Evolutionary conservation across 2,329 filamentous ascomycete genomes (phyloP).

Genomic region (Aspergillus tamarii): DNA sequence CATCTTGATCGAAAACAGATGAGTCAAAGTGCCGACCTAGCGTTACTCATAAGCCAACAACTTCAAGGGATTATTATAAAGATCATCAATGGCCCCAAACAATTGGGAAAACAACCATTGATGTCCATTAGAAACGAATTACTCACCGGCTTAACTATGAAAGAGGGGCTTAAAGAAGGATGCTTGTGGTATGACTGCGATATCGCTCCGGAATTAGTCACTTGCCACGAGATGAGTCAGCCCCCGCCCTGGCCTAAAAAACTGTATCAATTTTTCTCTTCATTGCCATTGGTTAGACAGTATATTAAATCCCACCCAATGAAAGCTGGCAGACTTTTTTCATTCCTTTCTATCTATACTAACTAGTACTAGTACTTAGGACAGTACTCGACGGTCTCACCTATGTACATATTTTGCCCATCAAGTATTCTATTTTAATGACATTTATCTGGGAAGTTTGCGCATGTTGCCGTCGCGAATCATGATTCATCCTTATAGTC

Average conservation of each 20-base stretch:
- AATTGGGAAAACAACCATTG: not conserved
- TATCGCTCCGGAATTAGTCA: constrained; percentile 31
- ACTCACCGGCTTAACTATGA: constrained; percentile 27
- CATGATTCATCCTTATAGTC: constrained; percentile 53
- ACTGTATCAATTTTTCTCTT: not conserved
- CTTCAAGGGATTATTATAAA: not conserved
- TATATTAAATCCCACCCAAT: not conserved
- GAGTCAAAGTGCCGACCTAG: constrained; percentile 13
- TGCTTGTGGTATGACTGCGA: constrained; percentile 33
- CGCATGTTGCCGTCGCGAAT: not conserved
- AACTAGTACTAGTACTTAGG: not conserved
- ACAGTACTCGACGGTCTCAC: not conserved
- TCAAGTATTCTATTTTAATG: not conserved
- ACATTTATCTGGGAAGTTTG: not conserved
- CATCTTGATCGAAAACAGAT: constrained; percentile 28
- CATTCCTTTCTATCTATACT: not conserved
- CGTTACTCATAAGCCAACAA: not conserved
- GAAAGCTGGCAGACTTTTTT: not conserved
- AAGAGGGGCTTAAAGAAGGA: constrained; percentile 21
- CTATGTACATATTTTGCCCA: not conserved
- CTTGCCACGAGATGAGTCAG: constrained; percentile 32
- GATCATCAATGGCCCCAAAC: not conserved
- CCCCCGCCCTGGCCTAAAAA: constrained; percentile 1
- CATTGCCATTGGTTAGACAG: constrained; percentile 10
- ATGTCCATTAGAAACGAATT: not conserved